phyloP scores from a whole-genome alignment of 2,329 filamentous ascomycete genomes.

The Scytalidium sp. region DNA sequence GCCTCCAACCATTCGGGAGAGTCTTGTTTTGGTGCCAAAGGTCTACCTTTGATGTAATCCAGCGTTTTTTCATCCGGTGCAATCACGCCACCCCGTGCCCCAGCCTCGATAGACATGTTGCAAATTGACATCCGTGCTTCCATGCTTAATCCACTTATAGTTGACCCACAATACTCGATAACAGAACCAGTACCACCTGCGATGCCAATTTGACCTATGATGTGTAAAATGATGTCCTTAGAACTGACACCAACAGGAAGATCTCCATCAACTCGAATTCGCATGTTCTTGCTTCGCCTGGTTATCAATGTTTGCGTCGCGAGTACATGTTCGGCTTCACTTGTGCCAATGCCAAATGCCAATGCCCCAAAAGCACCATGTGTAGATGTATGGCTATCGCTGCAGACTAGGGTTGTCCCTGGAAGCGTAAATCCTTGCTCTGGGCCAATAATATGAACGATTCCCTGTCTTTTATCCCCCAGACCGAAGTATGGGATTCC shows the following conservation, averaged over 20 bases:
- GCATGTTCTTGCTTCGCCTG: constrained; percentile 94
- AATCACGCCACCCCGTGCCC: constrained; percentile 89
- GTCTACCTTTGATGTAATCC: constrained; percentile 86
- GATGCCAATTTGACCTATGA: constrained; percentile 87
- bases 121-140: constrained; percentile 97
- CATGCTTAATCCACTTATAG: constrained; percentile 83
- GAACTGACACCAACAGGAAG: constrained; percentile 85
- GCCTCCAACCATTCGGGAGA: constrained; percentile 86
- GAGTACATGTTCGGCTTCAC: constrained; percentile 93
- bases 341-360: constrained; percentile 92
- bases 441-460: constrained; percentile 93
- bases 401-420: constrained; percentile 90
- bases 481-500: constrained; percentile 93
- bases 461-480: constrained; percentile 89
- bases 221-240: constrained; percentile 88
- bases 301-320: constrained; percentile 92
- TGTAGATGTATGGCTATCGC: constrained; percentile 93
- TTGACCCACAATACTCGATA: constrained; percentile 92
- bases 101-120: constrained; percentile 96
- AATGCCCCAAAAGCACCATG: constrained; percentile 91
- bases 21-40: constrained; percentile 77
- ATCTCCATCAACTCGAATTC: constrained; percentile 86
- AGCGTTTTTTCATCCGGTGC: constrained; percentile 89
- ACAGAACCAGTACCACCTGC: constrained; percentile 88
- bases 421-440: constrained; percentile 96